Conservation (phyloP, 106 monocot species). For the Iris macrosiphon region DNA sequence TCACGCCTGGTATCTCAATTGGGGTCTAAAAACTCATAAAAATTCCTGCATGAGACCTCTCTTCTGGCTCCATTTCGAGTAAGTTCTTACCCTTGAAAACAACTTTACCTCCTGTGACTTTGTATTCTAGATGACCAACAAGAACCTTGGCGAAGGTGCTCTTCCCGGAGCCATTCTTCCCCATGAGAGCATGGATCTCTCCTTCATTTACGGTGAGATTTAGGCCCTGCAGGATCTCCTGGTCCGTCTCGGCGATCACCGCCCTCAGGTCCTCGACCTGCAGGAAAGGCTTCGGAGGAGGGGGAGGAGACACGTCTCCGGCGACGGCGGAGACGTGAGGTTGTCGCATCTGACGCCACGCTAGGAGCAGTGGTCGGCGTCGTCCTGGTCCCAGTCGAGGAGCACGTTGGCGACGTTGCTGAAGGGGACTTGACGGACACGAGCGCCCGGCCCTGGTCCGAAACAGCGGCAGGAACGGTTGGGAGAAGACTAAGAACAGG, state of each 20-base stretch:
- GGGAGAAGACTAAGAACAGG: too few species aligned
- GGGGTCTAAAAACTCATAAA: conserved; percentile 96
- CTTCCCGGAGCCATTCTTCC: conserved; percentile 96
- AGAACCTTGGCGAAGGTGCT: conserved; percentile 96
- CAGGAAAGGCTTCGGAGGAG: conserved; percentile 33
- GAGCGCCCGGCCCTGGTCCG: too few species aligned
- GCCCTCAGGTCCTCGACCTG: conserved; percentile 74
- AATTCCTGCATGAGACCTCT: conserved; percentile 92
- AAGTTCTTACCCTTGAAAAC: conserved; percentile 80
- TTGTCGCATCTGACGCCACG: too few species aligned
- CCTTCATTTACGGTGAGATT: conserved; percentile 77
- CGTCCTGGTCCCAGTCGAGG: too few species aligned
- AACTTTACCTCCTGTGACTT: conserved; percentile 73
- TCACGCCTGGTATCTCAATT: conserved; percentile 95
- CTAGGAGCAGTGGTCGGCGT: too few species aligned
- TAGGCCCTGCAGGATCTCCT: conserved; percentile 74
- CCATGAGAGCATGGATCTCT: conserved; percentile 97
- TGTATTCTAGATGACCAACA: conserved; percentile 97
- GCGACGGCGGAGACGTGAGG: conserved; percentile 17
- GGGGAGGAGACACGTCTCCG: conserved; percentile 8
- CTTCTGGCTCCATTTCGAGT: conserved; percentile 87
- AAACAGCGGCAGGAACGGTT: too few species aligned
- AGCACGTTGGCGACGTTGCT: too few species aligned
- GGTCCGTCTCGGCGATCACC: conserved; percentile 48
- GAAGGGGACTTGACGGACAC: too few species aligned